phyloP scores from a whole-genome alignment of 2,329 filamentous ascomycete species.

The Fusarium albosuccineum region DNA sequence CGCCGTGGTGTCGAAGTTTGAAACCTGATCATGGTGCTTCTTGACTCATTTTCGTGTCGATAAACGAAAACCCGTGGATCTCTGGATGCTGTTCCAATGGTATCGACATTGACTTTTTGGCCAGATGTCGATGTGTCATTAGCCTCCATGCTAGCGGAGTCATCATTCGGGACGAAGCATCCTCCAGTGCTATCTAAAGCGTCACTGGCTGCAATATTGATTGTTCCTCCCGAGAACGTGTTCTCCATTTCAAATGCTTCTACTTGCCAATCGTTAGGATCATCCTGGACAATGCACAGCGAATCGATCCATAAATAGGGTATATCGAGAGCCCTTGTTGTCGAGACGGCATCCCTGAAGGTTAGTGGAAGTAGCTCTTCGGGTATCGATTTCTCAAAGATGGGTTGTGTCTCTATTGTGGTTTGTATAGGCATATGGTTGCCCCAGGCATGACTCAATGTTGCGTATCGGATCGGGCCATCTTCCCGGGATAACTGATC shows the following conservation, averaged over 20 bases:
- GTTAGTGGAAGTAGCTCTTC: neutral
- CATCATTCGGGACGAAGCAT: neutral
- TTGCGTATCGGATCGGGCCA: neutral
- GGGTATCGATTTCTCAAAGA: neutral
- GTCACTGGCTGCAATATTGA: conserved; percentile 24
- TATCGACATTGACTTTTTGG: too few relatives aligned
- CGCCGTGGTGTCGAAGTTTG: neutral
- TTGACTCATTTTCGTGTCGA: neutral
- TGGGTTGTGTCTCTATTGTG: neutral
- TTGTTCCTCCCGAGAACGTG: neutral
- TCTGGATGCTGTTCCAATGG: too few relatives aligned
- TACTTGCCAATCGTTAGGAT: neutral
- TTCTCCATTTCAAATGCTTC: neutral
- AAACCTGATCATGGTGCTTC: neutral
- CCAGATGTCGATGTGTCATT: too few relatives aligned
- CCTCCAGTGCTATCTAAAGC: conserved; percentile 9
- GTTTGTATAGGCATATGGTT: neutral
- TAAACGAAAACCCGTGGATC: neutral
- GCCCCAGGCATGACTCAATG: neutral
- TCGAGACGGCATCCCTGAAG: neutral
- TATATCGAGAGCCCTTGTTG: neutral
- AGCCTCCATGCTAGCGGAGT: neutral
- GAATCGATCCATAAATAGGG: neutral
- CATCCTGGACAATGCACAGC: neutral
- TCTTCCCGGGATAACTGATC: neutral